Conservation (phyloP, 1,284 basidiomycete genomes). For the Xerocomus minutiporus region DNA sequence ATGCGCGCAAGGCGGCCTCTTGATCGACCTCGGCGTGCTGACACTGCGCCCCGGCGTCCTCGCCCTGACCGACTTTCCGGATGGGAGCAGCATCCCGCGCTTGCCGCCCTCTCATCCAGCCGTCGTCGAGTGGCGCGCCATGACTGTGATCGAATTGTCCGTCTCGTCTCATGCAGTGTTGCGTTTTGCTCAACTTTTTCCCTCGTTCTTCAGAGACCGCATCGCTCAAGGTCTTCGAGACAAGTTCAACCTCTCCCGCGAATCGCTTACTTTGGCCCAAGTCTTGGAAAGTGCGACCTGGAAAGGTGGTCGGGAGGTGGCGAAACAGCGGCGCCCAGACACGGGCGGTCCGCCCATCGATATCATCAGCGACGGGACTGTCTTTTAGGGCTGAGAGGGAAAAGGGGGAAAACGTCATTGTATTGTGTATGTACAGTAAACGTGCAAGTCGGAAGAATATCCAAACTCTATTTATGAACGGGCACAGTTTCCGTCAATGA, state of each 20-base stretch:
- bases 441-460: neutral
- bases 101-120: conserved; percentile 78
- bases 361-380: conserved; percentile 80
- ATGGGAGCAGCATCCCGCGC: conserved; percentile 55
- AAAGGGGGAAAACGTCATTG: neutral
- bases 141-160: conserved; percentile 89
- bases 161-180: conserved; percentile 23
- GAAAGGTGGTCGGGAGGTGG: conserved; percentile 93
- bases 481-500: conserved; percentile 29
- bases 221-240: conserved; percentile 69
- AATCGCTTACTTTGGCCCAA: conserved; percentile 71
- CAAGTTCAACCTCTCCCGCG: conserved; percentile 47
- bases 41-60: conserved; percentile 46
- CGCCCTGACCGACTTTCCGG: conserved; percentile 37
- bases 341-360: conserved; percentile 86
- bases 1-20: conserved; percentile 63
- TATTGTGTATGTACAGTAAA: neutral
- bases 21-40: conserved; percentile 81
- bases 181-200: neutral
- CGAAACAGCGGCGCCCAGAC: conserved; percentile 67
- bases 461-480: neutral
- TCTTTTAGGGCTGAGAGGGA: conserved; percentile 48
- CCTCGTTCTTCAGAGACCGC: conserved; percentile 58
- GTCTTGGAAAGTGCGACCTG: conserved; percentile 92
- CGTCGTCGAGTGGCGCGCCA: conserved; percentile 91